These are phyloP conservation scores for Inga leiocalycina DNA, from an alignment of 306 rosid species.

Conservation along the genomic window DNA sequence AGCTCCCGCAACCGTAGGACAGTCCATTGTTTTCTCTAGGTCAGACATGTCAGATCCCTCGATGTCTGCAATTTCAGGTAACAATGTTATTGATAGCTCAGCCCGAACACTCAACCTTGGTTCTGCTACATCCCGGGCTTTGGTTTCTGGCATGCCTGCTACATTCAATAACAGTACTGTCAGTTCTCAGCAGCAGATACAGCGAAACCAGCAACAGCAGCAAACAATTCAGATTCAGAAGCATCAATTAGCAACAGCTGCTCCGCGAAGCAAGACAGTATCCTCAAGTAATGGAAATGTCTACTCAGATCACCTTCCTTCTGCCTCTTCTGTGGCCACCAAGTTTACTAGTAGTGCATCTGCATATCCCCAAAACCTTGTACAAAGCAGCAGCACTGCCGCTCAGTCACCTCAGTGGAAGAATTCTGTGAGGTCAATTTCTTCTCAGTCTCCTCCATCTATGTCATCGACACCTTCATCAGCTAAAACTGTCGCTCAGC, in stretches of 20 bases:
- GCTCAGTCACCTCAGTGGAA: conserved; percentile 94
- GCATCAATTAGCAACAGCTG: conserved; percentile 48
- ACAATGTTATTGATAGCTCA: conserved; percentile 72
- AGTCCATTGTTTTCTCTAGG: conserved; percentile 84
- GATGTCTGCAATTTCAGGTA: conserved; percentile 49
- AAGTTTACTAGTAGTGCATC: conserved; percentile 76
- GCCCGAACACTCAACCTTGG: conserved; percentile 61
- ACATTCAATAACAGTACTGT: conserved; percentile 40
- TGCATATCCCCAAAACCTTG: conserved; percentile 72
- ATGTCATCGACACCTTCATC: conserved; percentile 64
- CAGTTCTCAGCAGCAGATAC: conserved; percentile 69
- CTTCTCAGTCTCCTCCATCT: conserved; percentile 56
- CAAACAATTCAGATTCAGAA: conserved; percentile 58
- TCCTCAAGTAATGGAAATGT: conserved; percentile 68
- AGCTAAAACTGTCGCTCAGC: conserved; percentile 67
- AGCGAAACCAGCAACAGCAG: conserved; percentile 65
- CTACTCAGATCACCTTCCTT: conserved; percentile 71
- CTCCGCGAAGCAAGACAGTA: conserved; percentile 62
- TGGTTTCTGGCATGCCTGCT: conserved; percentile 61
- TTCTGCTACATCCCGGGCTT: conserved; percentile 53
- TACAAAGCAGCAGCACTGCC: conserved; percentile 58
- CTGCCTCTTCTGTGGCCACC: conserved; percentile 40
- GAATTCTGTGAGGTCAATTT: conserved; percentile 55
- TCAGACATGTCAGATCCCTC: conserved; percentile 67
- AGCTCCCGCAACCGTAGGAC: conserved; percentile 56